A percentile compares a stretch with the other conserved stretches of the same genome.
These are phyloP conservation scores for Tagetes erecta DNA, from an alignment of 129 eudicot species.

Conservation along the genomic window DNA sequence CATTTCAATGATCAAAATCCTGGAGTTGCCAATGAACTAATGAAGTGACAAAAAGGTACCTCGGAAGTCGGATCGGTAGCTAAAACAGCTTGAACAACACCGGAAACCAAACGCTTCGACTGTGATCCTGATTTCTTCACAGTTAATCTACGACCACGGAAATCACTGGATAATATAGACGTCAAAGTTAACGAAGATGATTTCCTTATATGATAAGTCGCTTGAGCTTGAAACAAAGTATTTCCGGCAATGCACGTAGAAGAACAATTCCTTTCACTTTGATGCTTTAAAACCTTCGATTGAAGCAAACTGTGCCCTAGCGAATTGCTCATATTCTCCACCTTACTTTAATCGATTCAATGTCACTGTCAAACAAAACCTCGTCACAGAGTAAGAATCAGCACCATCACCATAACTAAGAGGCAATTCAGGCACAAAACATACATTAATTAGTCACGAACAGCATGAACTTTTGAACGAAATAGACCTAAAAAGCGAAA, in stretches of 20 bases:
- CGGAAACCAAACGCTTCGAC: constrained; percentile 35
- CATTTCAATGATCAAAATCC: neutral
- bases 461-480: neutral
- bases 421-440: neutral
- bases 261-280: constrained; percentile 44
- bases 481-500: neutral
- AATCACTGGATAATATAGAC: constrained; percentile 51
- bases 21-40: neutral
- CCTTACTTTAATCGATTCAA: constrained; percentile 25
- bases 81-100: constrained; percentile 56
- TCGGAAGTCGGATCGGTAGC: constrained; percentile 61
- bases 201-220: constrained; percentile 53
- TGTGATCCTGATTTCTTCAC: constrained; percentile 31
- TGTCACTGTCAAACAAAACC: constrained; percentile 38
- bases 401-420: constrained; percentile 16
- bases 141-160: constrained; percentile 47
- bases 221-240: constrained; percentile 61
- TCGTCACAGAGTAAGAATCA: constrained; percentile 32
- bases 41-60: constrained; percentile 40
- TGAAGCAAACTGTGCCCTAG: constrained; percentile 66
- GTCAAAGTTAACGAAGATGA: constrained; percentile 27
- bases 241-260: constrained; percentile 43
- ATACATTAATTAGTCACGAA: constrained; percentile 13
- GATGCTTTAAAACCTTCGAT: constrained; percentile 52
- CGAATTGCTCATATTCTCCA: constrained; percentile 64